phyloP scores from a whole-genome alignment of 768 basidiomycete species.

The Suillus fuscotomentosus region DNA sequence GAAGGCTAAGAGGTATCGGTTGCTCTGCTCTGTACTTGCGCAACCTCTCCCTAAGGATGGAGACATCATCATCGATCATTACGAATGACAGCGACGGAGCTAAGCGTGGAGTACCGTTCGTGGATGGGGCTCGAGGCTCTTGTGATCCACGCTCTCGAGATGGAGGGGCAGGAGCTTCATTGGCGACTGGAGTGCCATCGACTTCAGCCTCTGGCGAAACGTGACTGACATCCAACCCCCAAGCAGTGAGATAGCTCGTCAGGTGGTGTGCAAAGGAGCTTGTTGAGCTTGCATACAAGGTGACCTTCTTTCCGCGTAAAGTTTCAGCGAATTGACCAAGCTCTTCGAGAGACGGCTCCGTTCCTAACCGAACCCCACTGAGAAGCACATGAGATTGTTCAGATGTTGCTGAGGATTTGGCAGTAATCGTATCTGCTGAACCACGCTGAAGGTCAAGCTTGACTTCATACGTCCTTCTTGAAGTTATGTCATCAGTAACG shows the following conservation, averaged over 20 bases:
- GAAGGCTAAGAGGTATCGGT: slow-evolving; percentile 35
- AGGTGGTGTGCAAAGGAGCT: slow-evolving; percentile 91
- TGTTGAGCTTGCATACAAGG: slow-evolving; percentile 80
- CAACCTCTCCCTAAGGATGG: slow-evolving; percentile 74
- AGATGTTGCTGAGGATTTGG: slow-evolving; percentile 36
- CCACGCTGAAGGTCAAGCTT: slow-evolving; percentile 63
- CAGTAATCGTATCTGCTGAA: slow-evolving; percentile 41
- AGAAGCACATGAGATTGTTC: slow-evolving; percentile 51
- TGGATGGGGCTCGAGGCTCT: slow-evolving; percentile 15
- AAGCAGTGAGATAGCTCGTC: slow-evolving; percentile 88
- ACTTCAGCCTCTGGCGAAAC: slow-evolving; percentile 57
- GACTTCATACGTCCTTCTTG: slow-evolving; percentile 65
- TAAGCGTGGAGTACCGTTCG: slow-evolving; percentile 24
- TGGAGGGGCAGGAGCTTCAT: slow-evolving; percentile 15
- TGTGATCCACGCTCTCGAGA: slow-evolving; percentile 11
- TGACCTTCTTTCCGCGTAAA: slow-evolving; percentile 79
- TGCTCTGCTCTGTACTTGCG: slow-evolving; percentile 62
- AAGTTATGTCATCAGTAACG: slow-evolving; percentile 37
- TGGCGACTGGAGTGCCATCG: slow-evolving; percentile 31
- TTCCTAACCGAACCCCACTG: slow-evolving; percentile 48
- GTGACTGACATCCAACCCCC: slow-evolving; percentile 94
- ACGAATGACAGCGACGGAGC: slow-evolving; percentile 55
- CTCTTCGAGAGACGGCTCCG: slow-evolving; percentile 80
- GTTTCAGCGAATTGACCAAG: slow-evolving; percentile 77
- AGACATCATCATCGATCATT: slow-evolving; percentile 91